A percentile compares a stretch with the other conserved stretches of the same genome.
Evolutionary conservation across 2,329 filamentous ascomycete genomes (phyloP).

Genomic region (Fusarium foetens): DNA sequence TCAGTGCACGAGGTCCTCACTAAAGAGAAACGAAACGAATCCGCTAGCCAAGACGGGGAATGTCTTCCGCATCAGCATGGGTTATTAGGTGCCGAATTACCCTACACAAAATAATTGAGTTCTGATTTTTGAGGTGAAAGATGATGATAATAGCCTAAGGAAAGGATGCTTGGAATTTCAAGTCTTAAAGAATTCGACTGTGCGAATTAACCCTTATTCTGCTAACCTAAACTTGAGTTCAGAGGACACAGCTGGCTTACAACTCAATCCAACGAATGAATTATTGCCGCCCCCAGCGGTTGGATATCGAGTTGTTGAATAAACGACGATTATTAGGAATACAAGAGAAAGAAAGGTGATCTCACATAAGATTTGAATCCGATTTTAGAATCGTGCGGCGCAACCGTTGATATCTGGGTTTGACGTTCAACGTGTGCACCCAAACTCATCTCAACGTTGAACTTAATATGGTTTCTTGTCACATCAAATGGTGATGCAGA

Average conservation of each 20-base stretch:
- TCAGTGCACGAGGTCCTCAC: constrained; percentile 30
- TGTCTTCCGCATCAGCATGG: neutral
- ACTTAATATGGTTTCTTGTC: neutral
- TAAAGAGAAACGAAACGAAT: constrained; percentile 5
- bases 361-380: neutral
- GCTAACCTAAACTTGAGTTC: neutral
- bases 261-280: neutral
- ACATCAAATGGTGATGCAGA: neutral
- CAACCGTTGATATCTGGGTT: constrained; percentile 1
- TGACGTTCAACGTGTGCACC: constrained; percentile 1
- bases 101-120: constrained; percentile 4
- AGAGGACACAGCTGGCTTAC: neutral
- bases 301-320: neutral
- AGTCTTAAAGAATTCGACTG: neutral
- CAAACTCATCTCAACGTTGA: constrained; percentile 12
- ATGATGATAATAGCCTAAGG: neutral
- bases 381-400: neutral
- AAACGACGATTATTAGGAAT: neutral
- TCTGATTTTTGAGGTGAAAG: neutral
- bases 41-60: constrained; percentile 19
- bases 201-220: neutral
- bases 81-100: constrained; percentile 5
- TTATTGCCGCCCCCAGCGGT: neutral
- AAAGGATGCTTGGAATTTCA: neutral
- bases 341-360: neutral